Percentiles rank a stretch among this genome's conserved stretches.
Conservation (phyloP, 139 green algal species). For the Desmodesmus armatus region DNA sequence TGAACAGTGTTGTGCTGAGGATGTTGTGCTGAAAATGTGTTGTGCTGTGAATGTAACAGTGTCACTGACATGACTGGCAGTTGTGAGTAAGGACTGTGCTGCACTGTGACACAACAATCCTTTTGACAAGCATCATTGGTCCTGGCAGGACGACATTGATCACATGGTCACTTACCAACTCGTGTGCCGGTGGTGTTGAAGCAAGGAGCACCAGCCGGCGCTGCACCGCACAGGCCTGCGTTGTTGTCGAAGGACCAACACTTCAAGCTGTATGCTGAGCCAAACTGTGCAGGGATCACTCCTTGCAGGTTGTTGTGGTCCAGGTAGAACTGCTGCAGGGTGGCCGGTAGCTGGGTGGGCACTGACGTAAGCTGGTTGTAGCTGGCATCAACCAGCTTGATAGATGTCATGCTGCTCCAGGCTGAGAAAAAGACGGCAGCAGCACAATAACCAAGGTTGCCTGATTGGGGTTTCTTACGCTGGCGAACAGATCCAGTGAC, state of each 20-base stretch:
- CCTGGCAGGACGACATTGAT: too few species aligned
- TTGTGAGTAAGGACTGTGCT: too few species aligned
- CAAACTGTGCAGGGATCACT: neutral
- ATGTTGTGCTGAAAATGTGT: too few species aligned
- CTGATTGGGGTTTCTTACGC: too few species aligned
- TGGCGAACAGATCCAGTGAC: too few species aligned
- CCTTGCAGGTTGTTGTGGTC: constrained; percentile 23
- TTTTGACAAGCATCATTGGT: too few species aligned
- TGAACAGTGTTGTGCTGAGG: too few species aligned
- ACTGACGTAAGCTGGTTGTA: neutral
- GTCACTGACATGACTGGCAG: too few species aligned
- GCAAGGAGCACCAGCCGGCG: neutral
- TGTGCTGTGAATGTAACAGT: too few species aligned
- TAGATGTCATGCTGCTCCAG: neutral
- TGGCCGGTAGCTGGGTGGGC: neutral
- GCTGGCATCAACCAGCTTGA: constrained; percentile 11
- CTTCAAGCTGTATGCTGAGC: neutral
- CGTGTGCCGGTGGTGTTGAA: neutral
- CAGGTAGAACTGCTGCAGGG: constrained; percentile 21
- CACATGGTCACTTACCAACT: neutral
- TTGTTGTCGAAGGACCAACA: neutral
- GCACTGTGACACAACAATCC: too few species aligned
- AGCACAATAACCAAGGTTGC: too few species aligned
- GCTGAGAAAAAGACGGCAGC: neutral
- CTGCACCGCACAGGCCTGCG: neutral